Evolutionary conservation across 257 asterid species (phyloP).

Genomic region (Capsicum chinense): DNA sequence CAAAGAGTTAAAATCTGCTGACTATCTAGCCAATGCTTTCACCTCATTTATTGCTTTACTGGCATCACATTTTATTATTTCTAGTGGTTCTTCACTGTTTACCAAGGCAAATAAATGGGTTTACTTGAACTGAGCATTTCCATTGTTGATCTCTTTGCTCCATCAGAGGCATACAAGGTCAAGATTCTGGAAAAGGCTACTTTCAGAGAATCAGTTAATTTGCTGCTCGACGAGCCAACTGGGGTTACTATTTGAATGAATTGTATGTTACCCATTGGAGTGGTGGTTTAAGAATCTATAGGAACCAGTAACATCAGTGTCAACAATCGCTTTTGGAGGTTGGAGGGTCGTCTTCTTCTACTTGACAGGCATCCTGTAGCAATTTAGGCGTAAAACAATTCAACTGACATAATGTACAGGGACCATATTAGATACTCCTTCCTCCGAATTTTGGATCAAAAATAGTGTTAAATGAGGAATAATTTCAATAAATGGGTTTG

Average conservation of each 20-base stretch:
- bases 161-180: background rate
- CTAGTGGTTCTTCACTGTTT: background rate
- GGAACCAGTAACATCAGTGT: background rate
- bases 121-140: background rate
- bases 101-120: background rate
- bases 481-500: too few relatives aligned
- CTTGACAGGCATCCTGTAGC: background rate
- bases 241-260: background rate
- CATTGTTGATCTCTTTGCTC: constrained; percentile 1
- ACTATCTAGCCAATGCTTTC: background rate
- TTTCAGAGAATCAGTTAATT: constrained; percentile 9
- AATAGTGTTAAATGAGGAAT: too few relatives aligned
- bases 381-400: background rate
- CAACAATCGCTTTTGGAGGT: background rate
- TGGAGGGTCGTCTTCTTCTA: background rate
- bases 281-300: background rate
- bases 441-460: too few relatives aligned
- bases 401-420: too few relatives aligned
- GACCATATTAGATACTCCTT: too few relatives aligned
- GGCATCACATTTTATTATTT: background rate
- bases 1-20: background rate
- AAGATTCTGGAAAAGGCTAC: background rate
- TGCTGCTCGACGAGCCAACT: background rate
- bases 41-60: background rate
- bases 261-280: background rate